Conservation (phyloP, 2,329 filamentous ascomycete genomes). For the Calcarisporium arbuscula region DNA sequence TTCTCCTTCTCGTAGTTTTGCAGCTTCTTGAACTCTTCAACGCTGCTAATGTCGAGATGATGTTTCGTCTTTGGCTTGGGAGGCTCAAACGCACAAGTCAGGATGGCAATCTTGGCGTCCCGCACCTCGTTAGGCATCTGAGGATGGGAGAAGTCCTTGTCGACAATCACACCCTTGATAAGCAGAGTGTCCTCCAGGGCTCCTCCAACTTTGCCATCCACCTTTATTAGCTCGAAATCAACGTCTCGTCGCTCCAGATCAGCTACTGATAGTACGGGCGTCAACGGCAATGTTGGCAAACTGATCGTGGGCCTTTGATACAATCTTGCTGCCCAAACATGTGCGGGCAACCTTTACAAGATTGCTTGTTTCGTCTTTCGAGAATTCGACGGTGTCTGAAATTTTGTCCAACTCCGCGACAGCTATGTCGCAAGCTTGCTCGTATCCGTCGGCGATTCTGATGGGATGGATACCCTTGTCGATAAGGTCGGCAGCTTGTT, state of each 20-base stretch:
- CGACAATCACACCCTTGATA: constrained; percentile 95
- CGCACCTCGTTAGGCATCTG: constrained; percentile 96
- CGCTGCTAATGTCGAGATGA: constrained; percentile 93
- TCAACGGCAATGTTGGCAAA: constrained; percentile 97
- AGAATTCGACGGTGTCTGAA: constrained; percentile 85
- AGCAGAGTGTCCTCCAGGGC: constrained; percentile 87
- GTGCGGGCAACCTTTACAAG: constrained; percentile 93
- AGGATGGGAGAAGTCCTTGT: constrained; percentile 99
- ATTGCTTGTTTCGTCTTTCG: constrained; percentile 72
- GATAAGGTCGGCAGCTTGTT: constrained; percentile 95
- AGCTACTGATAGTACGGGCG: constrained; percentile 90
- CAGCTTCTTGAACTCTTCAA: constrained; percentile 97
- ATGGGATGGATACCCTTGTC: constrained; percentile 99
- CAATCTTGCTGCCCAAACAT: constrained; percentile 95
- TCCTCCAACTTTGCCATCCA: constrained; percentile 96
- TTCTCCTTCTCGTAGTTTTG: constrained; percentile 94
- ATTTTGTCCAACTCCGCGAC: constrained; percentile 89
- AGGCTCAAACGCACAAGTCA: constrained; percentile 97
- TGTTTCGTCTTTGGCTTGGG: constrained; percentile 99
- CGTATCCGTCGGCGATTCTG: constrained; percentile 95
- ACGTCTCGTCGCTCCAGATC: constrained; percentile 95
- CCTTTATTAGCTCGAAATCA: constrained; percentile 98
- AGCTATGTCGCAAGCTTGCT: constrained; percentile 94
- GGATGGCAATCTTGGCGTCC: constrained; percentile 94
- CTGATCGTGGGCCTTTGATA: constrained; percentile 97